These are phyloP conservation scores for Yarrowia divulgata DNA, from an alignment of 805 yeast genomes.

Conservation along the genomic window DNA sequence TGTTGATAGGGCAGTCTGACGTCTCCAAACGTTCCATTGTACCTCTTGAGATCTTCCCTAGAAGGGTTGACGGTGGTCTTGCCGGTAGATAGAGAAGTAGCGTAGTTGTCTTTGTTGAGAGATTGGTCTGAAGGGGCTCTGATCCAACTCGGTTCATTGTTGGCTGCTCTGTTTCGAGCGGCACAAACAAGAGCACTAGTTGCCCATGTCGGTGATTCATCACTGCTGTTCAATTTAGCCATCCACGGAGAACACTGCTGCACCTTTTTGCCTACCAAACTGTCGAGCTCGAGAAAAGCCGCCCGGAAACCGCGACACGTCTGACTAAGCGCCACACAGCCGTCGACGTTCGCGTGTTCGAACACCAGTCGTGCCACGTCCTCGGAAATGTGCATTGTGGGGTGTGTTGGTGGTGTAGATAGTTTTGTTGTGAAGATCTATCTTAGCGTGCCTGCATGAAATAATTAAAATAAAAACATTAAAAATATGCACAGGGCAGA, in stretches of 20 bases:
- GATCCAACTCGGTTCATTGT: background rate
- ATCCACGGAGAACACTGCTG: background rate
- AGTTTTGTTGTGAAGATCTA: too few relatives aligned
- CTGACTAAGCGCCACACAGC: conserved; percentile 4
- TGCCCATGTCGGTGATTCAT: background rate
- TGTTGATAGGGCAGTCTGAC: too few relatives aligned
- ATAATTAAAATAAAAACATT: too few relatives aligned
- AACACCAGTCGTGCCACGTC: conserved; percentile 8
- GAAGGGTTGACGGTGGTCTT: too few relatives aligned
- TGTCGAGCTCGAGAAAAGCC: background rate
- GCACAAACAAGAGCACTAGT: background rate
- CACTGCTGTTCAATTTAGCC: background rate
- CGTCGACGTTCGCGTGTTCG: background rate
- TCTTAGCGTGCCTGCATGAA: too few relatives aligned
- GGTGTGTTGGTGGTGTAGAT: background rate
- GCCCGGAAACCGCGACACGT: background rate
- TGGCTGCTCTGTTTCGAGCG: background rate
- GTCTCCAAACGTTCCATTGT: too few relatives aligned
- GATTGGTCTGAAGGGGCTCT: too few relatives aligned
- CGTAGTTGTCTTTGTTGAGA: too few relatives aligned
- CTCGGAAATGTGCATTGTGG: conserved; percentile 2
- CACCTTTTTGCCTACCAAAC: background rate
- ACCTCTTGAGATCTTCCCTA: too few relatives aligned
- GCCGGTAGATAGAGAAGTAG: too few relatives aligned
- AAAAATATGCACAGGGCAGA: too few relatives aligned